Evolutionary conservation across 768 basidiomycete species (phyloP), one percentile per base, ranked within the genome.

Genomic region (Rhodocollybia butyracea): DNA sequence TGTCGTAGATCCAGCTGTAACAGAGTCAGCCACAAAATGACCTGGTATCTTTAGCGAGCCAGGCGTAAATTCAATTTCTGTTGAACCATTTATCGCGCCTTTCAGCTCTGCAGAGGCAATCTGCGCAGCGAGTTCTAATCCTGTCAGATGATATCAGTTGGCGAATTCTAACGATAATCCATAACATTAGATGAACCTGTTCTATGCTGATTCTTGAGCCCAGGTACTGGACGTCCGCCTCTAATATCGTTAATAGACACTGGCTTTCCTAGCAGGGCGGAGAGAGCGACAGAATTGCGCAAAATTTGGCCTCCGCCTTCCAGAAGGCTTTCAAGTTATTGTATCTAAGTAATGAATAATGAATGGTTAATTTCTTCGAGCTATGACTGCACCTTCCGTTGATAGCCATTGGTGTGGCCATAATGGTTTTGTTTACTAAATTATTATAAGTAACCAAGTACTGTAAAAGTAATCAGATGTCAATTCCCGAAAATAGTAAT

Each of bases 241-340:
- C 89, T 81, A 27, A 91, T 81, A 15, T 85, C 84, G 31, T 77
- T 65, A 45, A 91, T 81, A 3, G 72, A 69, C 26, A 90, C 72
- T 1, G 85, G 81, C 55, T 77, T 84, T n/a, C 70, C 69, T 15
- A 89, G 73, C 17, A 91, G 71, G 8, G 82, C 79, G n/a, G 89
- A 81, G 32, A 90, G 70, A 1, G 86, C 74, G 31, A 88, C 75
- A 0, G 85, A 72, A 60, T 88, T 89, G 46, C 89, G 82, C 26
- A 91, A 70, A 36, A 91, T 79, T 61, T 91, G 89, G 0, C 89
- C 89, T 1, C 89, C 88, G 4, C 80, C 81, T 69, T 82, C 80
- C 10, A 82, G 73, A 4, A 76, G 63, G 58, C 79, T n/a, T n/a
- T n/a, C n/a, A n/a, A n/a, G n/a, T n/a, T n/a, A n/a, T 77, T n/a